A percentile compares a stretch with the other conserved stretches of the same genome.
Conservation (phyloP, 208 protist genomes). For the Crithidia brevicula region DNA sequence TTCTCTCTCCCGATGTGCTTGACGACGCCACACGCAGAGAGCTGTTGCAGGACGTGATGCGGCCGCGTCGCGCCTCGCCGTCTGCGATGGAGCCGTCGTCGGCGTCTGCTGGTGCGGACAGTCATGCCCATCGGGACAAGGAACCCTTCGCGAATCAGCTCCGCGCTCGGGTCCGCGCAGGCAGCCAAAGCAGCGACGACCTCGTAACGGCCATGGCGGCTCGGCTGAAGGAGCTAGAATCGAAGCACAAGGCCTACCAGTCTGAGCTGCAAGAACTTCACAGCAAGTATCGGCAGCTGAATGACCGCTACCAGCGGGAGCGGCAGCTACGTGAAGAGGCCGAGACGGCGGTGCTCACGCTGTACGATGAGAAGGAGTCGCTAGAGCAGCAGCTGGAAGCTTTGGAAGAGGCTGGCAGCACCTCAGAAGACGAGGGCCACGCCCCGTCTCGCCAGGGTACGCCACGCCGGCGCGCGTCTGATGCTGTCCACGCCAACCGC, state of each 20-base stretch:
- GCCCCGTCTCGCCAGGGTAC: too few relatives aligned
- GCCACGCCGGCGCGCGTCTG: too few relatives aligned
- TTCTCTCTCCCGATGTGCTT: constrained; percentile 79
- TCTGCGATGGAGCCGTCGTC: neutral
- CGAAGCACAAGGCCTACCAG: constrained; percentile 68
- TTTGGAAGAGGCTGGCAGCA: constrained; percentile 14
- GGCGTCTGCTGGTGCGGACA: neutral
- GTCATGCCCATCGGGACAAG: constrained; percentile 11
- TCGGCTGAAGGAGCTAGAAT: constrained; percentile 72
- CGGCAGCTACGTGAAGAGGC: constrained; percentile 62
- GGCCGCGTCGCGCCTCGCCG: constrained; percentile 22
- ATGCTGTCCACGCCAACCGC: neutral
- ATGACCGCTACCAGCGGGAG: constrained; percentile 64
- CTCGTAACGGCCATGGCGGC: constrained; percentile 73
- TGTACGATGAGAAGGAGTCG: constrained; percentile 80
- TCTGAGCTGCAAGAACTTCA: constrained; percentile 80
- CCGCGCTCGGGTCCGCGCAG: constrained; percentile 43
- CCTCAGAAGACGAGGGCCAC: neutral
- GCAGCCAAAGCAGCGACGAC: constrained; percentile 49
- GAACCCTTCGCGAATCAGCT: constrained; percentile 54
- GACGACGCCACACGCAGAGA: constrained; percentile 80
- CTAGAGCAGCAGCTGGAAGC: constrained; percentile 58
- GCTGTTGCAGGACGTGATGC: constrained; percentile 68
- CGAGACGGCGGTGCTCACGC: constrained; percentile 60
- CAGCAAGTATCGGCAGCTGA: constrained; percentile 50